Evolutionary conservation across 768 basidiomycete species (phyloP).

Genomic region (Pleurotus pulmonarius): DNA sequence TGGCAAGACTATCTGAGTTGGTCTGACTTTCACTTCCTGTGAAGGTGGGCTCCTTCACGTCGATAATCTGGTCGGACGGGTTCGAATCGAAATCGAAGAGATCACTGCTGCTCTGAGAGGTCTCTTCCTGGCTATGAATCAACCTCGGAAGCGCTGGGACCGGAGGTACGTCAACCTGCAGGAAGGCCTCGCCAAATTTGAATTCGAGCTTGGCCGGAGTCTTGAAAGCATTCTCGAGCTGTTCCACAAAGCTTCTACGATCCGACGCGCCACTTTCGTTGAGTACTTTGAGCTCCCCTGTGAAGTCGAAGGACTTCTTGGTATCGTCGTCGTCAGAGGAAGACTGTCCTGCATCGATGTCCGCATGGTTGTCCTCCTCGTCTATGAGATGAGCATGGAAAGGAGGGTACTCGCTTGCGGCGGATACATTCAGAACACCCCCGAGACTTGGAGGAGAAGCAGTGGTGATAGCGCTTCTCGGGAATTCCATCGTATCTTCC

Average conservation of each 20-base stretch:
- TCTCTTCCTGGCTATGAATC: not conserved
- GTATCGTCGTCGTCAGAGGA: slow-evolving; percentile 62
- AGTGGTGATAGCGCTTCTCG: slow-evolving; percentile 33
- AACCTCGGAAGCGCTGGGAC: slow-evolving; percentile 45
- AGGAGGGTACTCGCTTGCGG: slow-evolving; percentile 11
- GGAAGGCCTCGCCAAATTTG: slow-evolving; percentile 34
- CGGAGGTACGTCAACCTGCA: slow-evolving; percentile 42
- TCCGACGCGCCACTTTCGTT: slow-evolving; percentile 70
- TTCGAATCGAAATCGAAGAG: slow-evolving; percentile 15
- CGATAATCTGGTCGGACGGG: slow-evolving; percentile 17
- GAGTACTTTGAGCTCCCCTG: slow-evolving; percentile 67
- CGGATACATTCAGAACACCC: slow-evolving; percentile 24
- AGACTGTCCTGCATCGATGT: slow-evolving; percentile 34
- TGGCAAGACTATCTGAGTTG: not conserved
- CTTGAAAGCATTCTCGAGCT: slow-evolving; percentile 76
- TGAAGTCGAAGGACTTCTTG: slow-evolving; percentile 82
- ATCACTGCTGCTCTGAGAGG: slow-evolving; percentile 13
- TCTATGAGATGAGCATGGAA: slow-evolving; percentile 44
- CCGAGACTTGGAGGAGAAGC: slow-evolving; percentile 11
- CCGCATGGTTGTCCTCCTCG: slow-evolving; percentile 35
- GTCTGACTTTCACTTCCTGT: slow-evolving; percentile 10
- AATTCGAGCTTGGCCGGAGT: slow-evolving; percentile 71
- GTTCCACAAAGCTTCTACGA: slow-evolving; percentile 74
- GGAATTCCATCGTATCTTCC: slow-evolving; percentile 42
- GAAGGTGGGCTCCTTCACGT: slow-evolving; percentile 26